Evolutionary conservation across 2,329 filamentous ascomycete genomes (phyloP).

Genomic region (Trichophyton mentagrophytes): DNA sequence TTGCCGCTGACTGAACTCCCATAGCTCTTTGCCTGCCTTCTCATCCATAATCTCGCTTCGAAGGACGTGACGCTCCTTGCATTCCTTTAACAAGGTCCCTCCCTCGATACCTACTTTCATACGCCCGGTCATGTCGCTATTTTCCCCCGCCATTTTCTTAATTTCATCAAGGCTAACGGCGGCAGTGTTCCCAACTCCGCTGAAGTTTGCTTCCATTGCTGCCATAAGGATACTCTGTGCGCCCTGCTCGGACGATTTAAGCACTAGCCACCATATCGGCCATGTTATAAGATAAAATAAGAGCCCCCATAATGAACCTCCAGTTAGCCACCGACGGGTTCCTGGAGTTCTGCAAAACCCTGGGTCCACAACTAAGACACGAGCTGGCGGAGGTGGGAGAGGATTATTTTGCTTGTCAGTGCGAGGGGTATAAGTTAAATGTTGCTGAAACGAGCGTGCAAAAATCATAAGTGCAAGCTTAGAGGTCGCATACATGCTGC

Average conservation of each 20-base stretch:
- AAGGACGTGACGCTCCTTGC: slow-evolving; percentile 58
- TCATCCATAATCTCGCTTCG: slow-evolving; percentile 67
- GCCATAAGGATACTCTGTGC: slow-evolving; percentile 79
- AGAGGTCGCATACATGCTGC: slow-evolving; percentile 48
- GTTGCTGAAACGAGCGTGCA: slow-evolving; percentile 81
- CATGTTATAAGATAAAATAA: slow-evolving; percentile 64
- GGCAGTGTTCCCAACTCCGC: slow-evolving; percentile 35
- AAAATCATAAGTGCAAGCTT: slow-evolving; percentile 76
- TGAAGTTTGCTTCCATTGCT: slow-evolving; percentile 65
- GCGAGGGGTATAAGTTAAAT: slow-evolving; percentile 40
- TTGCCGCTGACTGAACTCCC: slow-evolving; percentile 76
- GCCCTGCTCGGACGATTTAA: slow-evolving; percentile 73
- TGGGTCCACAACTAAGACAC: slow-evolving; percentile 78
- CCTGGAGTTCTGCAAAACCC: slow-evolving; percentile 76
- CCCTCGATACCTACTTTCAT: slow-evolving; percentile 29
- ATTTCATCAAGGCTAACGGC: slow-evolving; percentile 2
- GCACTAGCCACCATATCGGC: slow-evolving; percentile 68
- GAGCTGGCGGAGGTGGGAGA: slow-evolving; percentile 58
- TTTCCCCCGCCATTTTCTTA: neutral
- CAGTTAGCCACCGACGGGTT: slow-evolving; percentile 72
- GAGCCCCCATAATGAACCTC: slow-evolving; percentile 71
- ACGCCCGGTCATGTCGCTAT: slow-evolving; percentile 1
- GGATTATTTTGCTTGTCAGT: slow-evolving; percentile 5
- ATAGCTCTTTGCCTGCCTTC: slow-evolving; percentile 66
- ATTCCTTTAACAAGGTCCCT: slow-evolving; percentile 76